Percentiles rank a stretch among this genome's conserved stretches.
These are phyloP conservation scores for Solanum etuberosum DNA, from an alignment of 257 asterid genomes.

Conservation along the genomic window DNA sequence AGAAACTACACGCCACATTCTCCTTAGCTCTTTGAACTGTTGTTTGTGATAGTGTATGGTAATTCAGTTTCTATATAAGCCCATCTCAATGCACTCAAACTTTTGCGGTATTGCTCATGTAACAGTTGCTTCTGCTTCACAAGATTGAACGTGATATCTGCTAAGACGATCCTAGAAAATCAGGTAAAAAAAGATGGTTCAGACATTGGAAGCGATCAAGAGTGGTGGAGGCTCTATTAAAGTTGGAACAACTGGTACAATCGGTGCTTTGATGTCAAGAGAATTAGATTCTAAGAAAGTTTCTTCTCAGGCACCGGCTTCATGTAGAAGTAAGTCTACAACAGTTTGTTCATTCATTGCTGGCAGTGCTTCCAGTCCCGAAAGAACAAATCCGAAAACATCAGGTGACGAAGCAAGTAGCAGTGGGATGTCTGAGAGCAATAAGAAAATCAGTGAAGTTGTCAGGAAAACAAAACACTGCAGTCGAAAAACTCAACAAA, in stretches of 20 bases:
- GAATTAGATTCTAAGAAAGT: constrained; percentile 48
- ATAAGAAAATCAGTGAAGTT: not conserved
- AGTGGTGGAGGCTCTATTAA: constrained; percentile 74
- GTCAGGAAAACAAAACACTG: not conserved
- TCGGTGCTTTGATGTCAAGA: constrained; percentile 62
- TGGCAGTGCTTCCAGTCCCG: not conserved
- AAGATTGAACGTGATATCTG: not conserved
- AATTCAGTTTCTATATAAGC: too few species aligned
- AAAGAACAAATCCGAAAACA: not conserved
- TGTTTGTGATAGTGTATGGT: not conserved
- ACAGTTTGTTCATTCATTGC: not conserved
- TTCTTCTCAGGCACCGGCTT: constrained; percentile 9
- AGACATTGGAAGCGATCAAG: constrained; percentile 45
- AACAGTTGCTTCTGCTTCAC: not conserved
- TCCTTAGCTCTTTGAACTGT: not conserved
- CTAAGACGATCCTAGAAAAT: not conserved
- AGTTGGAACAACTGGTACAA: constrained; percentile 70
- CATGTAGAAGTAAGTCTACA: not conserved
- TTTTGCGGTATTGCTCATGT: too few species aligned
- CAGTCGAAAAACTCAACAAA: not conserved
- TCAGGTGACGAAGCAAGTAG: not conserved
- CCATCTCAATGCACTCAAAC: too few species aligned
- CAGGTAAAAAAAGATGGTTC: constrained; percentile 33
- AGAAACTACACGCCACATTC: not conserved
- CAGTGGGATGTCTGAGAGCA: not conserved